A percentile compares a stretch with the other conserved stretches of the same genome.
These are phyloP conservation scores for Penicillium frequentans DNA, from an alignment of 2,329 filamentous ascomycete species.

Conservation along the genomic window DNA sequence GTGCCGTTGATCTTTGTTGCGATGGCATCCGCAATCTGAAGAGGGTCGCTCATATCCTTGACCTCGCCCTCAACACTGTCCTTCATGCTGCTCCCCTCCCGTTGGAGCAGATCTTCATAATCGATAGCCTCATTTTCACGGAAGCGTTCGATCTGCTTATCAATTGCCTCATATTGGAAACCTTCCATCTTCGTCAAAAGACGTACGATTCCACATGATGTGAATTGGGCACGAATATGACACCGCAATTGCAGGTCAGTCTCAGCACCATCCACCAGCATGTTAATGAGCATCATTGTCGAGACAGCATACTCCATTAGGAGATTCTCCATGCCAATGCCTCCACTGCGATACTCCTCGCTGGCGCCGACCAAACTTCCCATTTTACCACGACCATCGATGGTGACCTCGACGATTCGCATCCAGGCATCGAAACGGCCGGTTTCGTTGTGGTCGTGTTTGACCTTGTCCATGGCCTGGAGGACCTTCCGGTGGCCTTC, in stretches of 20 bases:
- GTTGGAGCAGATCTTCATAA: slow-evolving; percentile 94
- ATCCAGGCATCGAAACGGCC: slow-evolving; percentile 98
- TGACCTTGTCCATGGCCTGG: slow-evolving; percentile 88
- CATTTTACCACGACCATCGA: slow-evolving; percentile 98
- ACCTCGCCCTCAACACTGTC: slow-evolving; percentile 82
- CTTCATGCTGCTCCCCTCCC: slow-evolving; percentile 85
- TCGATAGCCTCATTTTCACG: slow-evolving; percentile 94
- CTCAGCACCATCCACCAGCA: slow-evolving; percentile 89
- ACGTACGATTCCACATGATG: slow-evolving; percentile 90
- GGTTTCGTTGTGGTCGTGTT: slow-evolving; percentile 83
- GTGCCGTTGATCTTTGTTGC: slow-evolving; percentile 79
- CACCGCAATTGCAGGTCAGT: slow-evolving; percentile 86
- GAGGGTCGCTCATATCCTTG: slow-evolving; percentile 88
- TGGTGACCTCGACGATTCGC: slow-evolving; percentile 94
- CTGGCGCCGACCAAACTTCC: slow-evolving; percentile 95
- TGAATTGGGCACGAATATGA: slow-evolving; percentile 94
- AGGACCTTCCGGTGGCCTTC: slow-evolving; percentile 91
- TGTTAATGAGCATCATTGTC: slow-evolving; percentile 92
- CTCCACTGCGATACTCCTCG: slow-evolving; percentile 91
- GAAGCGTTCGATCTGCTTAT: slow-evolving; percentile 96
- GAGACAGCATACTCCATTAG: slow-evolving; percentile 98
- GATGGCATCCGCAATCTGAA: slow-evolving; percentile 93
- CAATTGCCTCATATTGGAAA: slow-evolving; percentile 97
- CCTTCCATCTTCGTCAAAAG: slow-evolving; percentile 95
- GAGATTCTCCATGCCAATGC: slow-evolving; percentile 97